Percentiles rank a stretch among this genome's conserved stretches.
phyloP scores from a whole-genome alignment of 2,329 filamentous ascomycete genomes.

The Gnomoniopsis sp. region DNA sequence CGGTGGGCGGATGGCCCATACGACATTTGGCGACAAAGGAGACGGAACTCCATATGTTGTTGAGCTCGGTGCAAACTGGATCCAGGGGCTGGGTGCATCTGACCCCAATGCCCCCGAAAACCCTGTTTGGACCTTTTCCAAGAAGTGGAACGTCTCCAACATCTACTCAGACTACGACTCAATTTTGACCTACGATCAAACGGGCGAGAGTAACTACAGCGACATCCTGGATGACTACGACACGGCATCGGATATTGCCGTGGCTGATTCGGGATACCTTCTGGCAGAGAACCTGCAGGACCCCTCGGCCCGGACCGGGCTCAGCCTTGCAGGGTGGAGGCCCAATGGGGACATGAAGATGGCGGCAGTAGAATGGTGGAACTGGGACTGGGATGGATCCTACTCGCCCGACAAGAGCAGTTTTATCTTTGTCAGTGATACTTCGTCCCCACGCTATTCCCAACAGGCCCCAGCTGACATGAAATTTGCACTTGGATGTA shows the following conservation, averaged over 20 bases:
- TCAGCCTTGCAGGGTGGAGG: slow-evolving; percentile 61
- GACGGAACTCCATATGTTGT: slow-evolving; percentile 54
- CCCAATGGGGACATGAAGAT: slow-evolving; percentile 52
- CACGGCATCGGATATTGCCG: slow-evolving; percentile 39
- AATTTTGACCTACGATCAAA: slow-evolving; percentile 58
- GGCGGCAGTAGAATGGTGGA: slow-evolving; percentile 60
- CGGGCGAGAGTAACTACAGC: slow-evolving; percentile 49
- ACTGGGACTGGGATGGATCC: slow-evolving; percentile 56
- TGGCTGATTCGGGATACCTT: slow-evolving; percentile 54
- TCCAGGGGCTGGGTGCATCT: slow-evolving; percentile 28
- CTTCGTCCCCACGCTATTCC: no score
- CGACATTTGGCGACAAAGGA: slow-evolving; percentile 47
- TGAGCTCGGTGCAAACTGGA: slow-evolving; percentile 68
- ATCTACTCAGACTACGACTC: slow-evolving; percentile 56
- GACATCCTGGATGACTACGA: slow-evolving; percentile 49
- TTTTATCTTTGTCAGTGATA: slow-evolving; percentile 41
- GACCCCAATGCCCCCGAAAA: slow-evolving; percentile 43
- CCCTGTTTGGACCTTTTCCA: slow-evolving; percentile 59
- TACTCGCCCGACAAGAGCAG: slow-evolving; percentile 54
- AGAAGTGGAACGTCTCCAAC: slow-evolving; percentile 56
- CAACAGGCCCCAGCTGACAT: no score
- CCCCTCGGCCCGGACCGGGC: slow-evolving; percentile 53
- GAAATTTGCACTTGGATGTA: no score
- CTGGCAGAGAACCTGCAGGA: slow-evolving; percentile 60
- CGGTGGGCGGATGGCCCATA: slow-evolving; percentile 59